Base-by-base conservation (phyloP, 495 filamentous ascomycete genomes). In the Hypoxylon subgilvum region DNA sequence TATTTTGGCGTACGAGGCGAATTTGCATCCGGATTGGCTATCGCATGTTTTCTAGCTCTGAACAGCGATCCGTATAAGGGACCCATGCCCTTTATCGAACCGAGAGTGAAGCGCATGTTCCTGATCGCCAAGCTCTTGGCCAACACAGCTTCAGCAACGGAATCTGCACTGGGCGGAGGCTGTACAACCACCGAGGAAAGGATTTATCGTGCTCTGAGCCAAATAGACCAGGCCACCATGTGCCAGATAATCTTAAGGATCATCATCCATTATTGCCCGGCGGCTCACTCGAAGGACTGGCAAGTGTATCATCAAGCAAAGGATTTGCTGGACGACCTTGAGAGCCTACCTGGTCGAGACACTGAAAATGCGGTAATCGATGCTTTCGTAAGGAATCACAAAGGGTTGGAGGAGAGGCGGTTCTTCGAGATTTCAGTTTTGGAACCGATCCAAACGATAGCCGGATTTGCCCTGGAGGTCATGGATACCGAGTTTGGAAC, bases 371-470 rank as follows among this genome's bases (percentile, higher is more conserved):
- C 42, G 0, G 14, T 79, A 12, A 47, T 79, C 17, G 46, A 66
- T n/a, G 56, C 60, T 5, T 78, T 76, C 69, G 54, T 50, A n/a
- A 54, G 47, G n/a, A 49, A 78, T 32, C 74, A 70, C 0, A 53
- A 65, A 6, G 61, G 72, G 30, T 38, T 50, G 1, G 67, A 66
- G 4, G 72, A 68, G 1, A 61, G 19, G 3, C 50, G 47, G 6
- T 76, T 79, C 46, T 77, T 78, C 38, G 55, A 73, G 13, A 50
- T 48, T 4, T 60, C 52, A n/a, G 72, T 79, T 7, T 40, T 78
- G 13, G 50, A 62, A 4, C 72, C 74, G 10, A 51, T 79, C 18
- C 60, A 64, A 13, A 44, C 44, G 17, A 55, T 79, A 27, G 66
- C 76, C 6, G 64, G 54, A 0, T 64, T 79, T 31, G 73, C 74